These are phyloP conservation scores for Corylus heterophylla DNA, from an alignment of 306 rosid species.

Conservation along the genomic window DNA sequence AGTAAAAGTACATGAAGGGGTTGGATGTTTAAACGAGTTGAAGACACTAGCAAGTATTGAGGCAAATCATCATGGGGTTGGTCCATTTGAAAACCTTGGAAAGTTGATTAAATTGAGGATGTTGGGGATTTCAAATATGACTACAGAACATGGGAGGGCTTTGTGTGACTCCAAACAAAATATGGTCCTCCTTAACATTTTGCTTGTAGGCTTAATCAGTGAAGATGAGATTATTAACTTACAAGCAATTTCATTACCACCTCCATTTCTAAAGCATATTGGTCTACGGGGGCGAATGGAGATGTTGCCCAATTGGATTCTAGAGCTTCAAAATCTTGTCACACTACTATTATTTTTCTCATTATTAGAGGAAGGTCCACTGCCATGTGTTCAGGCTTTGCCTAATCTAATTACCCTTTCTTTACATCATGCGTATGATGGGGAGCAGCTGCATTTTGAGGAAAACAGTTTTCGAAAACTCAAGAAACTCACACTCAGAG, in stretches of 20 bases:
- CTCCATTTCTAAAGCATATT: background rate
- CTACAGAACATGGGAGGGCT: background rate
- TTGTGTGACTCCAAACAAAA: background rate
- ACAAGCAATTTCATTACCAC: constrained; percentile 11
- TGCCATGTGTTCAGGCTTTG: background rate
- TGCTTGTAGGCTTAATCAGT: background rate
- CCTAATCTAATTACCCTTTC: background rate
- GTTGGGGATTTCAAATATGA: background rate
- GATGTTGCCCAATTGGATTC: constrained; percentile 24
- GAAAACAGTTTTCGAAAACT: constrained; percentile 4
- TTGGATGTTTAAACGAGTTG: too few species aligned
- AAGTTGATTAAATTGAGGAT: background rate
- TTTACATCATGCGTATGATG: constrained; percentile 5
- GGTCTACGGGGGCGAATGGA: constrained; percentile 2
- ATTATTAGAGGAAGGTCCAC: background rate
- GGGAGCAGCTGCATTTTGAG: constrained; percentile 13
- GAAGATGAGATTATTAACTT: constrained; percentile 23
- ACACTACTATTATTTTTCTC: background rate
- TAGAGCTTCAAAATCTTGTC: constrained; percentile 7
- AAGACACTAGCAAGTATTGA: too few species aligned
- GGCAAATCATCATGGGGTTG: too few species aligned
- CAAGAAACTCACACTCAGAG: background rate
- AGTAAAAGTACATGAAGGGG: too few species aligned
- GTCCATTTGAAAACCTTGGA: too few species aligned
- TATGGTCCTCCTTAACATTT: constrained; percentile 17